Base-by-base conservation (phyloP, 805 yeast genomes). In the Cyberlindnera xylosilytica region DNA sequence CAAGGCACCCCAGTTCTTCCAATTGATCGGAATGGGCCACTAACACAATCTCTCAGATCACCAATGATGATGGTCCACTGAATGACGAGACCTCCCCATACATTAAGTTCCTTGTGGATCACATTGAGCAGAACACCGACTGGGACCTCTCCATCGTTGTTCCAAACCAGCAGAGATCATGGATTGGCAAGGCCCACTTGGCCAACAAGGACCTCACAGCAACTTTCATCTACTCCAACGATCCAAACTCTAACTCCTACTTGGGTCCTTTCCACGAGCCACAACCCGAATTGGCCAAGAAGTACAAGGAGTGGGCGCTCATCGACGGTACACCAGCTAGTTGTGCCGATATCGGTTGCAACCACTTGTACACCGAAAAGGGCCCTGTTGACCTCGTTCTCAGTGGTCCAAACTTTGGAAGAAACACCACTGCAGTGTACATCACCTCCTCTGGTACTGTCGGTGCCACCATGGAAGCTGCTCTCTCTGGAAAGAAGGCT, bases 171-270 rank as follows among this genome's bases (percentile, higher is more conserved):
- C 95, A 87, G 53, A 67, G 93, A 53, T 90, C 97, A 12, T 93
- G 99, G 99, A 91, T 89, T 44, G 97, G 97, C 28, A 93, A 93
- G 62, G 98, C 99, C 6, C 97, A 90, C 68, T 80, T 93, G 56
- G 95, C 95, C 0, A 91, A 88, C 6, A 73, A 76, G 49, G 74
- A 78, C 20, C 67, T 84, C 31, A 65, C 77, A 2, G 76, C 84
- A 1, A 69, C 76, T 2, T 86, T 78, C 57, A 69, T 83, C n/a
- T 86, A 86, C 54, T 74, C 85, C 16, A 70, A 77, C 1, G 61
- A 69, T 13, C 58, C 64, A 16, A 81, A 72, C 44, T 32, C 49
- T 17, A 78, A 73, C 58, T 67, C 70, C 16, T 87, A 61, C 61
- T 70, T 66, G 54, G 97, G 95, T 0, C 95, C 93, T 0, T 85